phyloP scores from a whole-genome alignment of 2,329 filamentous ascomycete species.

The Zasmidium cellare region DNA sequence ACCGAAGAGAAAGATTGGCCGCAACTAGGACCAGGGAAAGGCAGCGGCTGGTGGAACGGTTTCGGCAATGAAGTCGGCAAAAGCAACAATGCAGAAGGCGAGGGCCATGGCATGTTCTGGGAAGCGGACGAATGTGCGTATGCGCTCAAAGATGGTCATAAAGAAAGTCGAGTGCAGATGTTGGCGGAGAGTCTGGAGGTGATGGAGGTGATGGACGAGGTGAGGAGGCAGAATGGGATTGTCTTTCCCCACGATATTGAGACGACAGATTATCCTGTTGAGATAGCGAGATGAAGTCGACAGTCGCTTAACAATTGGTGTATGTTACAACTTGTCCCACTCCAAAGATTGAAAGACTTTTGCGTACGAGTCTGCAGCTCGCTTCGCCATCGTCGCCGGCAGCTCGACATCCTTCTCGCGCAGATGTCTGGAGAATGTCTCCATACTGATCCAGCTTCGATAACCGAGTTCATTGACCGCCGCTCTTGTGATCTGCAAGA shows the following conservation, averaged over 20 bases:
- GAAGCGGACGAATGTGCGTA: constrained; percentile 78
- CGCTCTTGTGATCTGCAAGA: background rate
- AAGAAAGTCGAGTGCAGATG: constrained; percentile 70
- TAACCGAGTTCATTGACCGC: background rate
- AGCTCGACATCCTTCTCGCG: no score
- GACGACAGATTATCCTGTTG: constrained; percentile 55
- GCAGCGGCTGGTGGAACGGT: constrained; percentile 49
- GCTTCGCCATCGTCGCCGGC: no score
- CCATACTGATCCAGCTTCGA: background rate
- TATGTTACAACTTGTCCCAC: no score
- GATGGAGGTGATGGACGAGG: constrained; percentile 79
- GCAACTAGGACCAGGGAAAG: constrained; percentile 49
- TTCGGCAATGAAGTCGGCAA: constrained; percentile 36
- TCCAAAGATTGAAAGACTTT: no score
- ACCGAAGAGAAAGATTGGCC: constrained; percentile 50
- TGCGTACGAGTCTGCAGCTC: no score
- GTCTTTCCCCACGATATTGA: constrained; percentile 67
- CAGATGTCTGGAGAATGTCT: background rate
- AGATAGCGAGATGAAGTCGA: no score
- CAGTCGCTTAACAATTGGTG: no score
- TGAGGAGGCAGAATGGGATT: constrained; percentile 62
- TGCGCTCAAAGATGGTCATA: constrained; percentile 72
- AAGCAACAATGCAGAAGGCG: constrained; percentile 49
- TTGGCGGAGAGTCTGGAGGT: constrained; percentile 78
- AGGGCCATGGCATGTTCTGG: constrained; percentile 85